A percentile compares a stretch with the other conserved stretches of the same genome.
These are phyloP conservation scores for Aleurites moluccanus DNA, from an alignment of 441 rosid species.

Conservation along the genomic window DNA sequence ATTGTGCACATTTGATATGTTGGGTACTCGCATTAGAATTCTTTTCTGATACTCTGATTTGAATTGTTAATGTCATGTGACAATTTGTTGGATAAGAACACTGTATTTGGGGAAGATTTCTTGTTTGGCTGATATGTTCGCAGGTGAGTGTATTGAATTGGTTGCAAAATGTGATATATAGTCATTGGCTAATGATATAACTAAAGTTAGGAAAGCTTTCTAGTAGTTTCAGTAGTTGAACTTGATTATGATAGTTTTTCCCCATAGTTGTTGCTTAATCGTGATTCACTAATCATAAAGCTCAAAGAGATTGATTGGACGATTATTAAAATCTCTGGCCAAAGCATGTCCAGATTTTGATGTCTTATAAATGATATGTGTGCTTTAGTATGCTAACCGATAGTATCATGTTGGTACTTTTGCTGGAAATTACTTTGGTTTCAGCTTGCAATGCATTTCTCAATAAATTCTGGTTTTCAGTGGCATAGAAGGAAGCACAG, in stretches of 20 bases:
- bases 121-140: neutral
- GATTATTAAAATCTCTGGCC: neutral
- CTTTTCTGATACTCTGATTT: neutral
- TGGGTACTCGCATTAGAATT: neutral
- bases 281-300: neutral
- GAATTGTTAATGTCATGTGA: neutral
- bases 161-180: neutral
- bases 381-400: neutral
- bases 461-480: constrained; percentile 29
- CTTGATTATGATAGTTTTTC: neutral
- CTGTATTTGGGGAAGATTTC: neutral
- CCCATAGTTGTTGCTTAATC: neutral
- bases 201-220: neutral
- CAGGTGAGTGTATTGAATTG: neutral
- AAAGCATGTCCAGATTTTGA: neutral
- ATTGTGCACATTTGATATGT: neutral
- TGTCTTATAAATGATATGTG: neutral
- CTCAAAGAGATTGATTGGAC: neutral
- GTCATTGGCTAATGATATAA: neutral
- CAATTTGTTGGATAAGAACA: neutral
- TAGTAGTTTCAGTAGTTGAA: constrained; percentile 12
- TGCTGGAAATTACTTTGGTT: neutral
- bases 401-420: neutral
- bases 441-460: constrained; percentile 1
- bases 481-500: constrained; percentile 34